Evolutionary conservation across 208 protist genomes (phyloP).

Genomic region (Ichthyophonus hoferi): DNA sequence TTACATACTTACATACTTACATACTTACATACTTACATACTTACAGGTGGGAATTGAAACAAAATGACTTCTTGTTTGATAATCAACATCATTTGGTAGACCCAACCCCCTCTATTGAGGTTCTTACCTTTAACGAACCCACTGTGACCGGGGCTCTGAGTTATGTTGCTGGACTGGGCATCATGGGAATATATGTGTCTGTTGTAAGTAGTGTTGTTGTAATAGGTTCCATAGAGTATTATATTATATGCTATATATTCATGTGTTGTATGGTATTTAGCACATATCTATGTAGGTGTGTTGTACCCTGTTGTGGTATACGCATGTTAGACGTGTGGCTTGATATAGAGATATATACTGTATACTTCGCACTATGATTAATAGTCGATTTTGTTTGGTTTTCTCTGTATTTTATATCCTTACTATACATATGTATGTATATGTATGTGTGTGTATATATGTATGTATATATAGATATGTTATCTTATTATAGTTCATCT

Average conservation of each 20-base stretch:
- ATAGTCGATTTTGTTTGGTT: neutral
- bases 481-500: neutral
- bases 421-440: neutral
- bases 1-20: too few relatives aligned
- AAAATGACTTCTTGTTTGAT: too few relatives aligned
- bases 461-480: too few relatives aligned
- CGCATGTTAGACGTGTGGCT: too few relatives aligned
- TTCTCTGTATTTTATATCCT: neutral
- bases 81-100: too few relatives aligned
- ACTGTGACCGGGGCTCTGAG: neutral
- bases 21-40: neutral
- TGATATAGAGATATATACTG: too few relatives aligned
- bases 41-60: neutral
- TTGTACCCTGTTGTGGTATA: neutral
- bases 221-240: too few relatives aligned
- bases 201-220: too few relatives aligned
- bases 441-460: neutral
- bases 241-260: neutral
- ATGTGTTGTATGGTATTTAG: neutral
- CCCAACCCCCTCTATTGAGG: neutral
- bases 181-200: conserved; percentile 6
- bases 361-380: neutral
- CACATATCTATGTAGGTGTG: neutral
- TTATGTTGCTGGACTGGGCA: neutral
- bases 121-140: conserved; percentile 20